A percentile compares a stretch with the other conserved stretches of the same genome.
Conservation (phyloP, 169 alveolate genomes). For the Theileria parva region DNA sequence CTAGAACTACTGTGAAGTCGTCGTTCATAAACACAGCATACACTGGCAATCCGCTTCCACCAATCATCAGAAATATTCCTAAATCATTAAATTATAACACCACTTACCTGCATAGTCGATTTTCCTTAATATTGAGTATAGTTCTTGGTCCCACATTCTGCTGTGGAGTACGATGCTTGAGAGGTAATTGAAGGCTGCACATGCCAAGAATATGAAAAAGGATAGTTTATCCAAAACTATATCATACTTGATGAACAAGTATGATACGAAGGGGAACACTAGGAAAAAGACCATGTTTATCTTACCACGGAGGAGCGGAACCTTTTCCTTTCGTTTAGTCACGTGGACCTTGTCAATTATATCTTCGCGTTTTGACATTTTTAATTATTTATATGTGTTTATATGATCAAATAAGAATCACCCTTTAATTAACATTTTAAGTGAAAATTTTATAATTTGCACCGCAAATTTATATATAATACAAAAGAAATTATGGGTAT, state of each 20-base stretch:
- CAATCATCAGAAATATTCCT: conserved; percentile 76
- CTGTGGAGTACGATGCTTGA: conserved; percentile 57
- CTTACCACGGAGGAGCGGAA: conserved; percentile 68
- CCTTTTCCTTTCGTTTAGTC: neutral
- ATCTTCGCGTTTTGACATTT: neutral
- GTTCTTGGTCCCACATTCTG: conserved; percentile 29
- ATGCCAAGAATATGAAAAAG: conserved; percentile 19
- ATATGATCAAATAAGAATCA: neutral
- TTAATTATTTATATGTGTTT: no score
- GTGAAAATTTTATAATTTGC: neutral
- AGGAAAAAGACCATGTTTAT: conserved; percentile 68
- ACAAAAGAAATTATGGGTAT: neutral
- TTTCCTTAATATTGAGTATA: conserved; percentile 43
- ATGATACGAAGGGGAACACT: conserved; percentile 63
- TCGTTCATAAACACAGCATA: conserved; percentile 37
- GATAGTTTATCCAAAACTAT: conserved; percentile 9
- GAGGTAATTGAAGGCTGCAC: conserved; percentile 47
- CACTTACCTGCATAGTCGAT: conserved; percentile 63
- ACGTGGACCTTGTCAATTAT: neutral
- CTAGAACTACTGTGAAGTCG: conserved; percentile 23
- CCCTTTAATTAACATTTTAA: neutral
- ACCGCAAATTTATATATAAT: neutral
- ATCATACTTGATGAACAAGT: neutral
- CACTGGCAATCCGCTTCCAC: conserved; percentile 70
- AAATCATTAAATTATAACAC: conserved; percentile 25